Evolutionary conservation across 2,329 filamentous ascomycete species (phyloP).

Genomic region (Paecilomyces variotii): DNA sequence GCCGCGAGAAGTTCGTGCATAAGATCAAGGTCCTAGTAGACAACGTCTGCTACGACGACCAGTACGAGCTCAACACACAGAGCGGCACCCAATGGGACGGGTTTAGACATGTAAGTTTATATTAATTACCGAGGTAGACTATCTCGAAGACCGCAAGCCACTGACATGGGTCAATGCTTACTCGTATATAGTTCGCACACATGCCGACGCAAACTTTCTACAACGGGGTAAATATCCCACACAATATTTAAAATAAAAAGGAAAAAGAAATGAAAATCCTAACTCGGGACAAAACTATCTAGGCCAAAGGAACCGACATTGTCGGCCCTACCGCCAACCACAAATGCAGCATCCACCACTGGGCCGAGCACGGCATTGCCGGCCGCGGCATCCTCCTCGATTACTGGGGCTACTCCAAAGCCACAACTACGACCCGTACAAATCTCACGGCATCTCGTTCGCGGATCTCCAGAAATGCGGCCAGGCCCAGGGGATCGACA

Average conservation of each 20-base stretch:
- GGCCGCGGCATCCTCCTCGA: constrained; percentile 36
- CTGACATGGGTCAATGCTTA: not conserved
- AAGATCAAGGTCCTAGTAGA: constrained; percentile 40
- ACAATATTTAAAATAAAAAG: not conserved
- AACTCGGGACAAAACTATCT: not conserved
- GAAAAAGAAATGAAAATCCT: not conserved
- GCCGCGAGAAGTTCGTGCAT: constrained; percentile 46
- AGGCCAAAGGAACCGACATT: constrained; percentile 29
- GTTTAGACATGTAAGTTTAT: constrained; percentile 35
- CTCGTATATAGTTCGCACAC: constrained; percentile 26
- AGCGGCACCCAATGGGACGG: constrained; percentile 45
- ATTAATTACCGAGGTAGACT: not conserved
- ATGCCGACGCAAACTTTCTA: constrained; percentile 31
- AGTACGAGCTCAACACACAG: constrained; percentile 42
- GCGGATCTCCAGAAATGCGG: constrained; percentile 53
- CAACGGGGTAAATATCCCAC: constrained; percentile 24
- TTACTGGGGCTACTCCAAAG: constrained; percentile 40
- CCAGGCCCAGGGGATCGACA: constrained; percentile 52
- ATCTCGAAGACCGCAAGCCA: constrained; percentile 1
- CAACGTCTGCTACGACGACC: constrained; percentile 36
- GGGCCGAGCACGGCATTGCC: constrained; percentile 36
- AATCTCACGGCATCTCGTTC: constrained; percentile 46
- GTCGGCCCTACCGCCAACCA: constrained; percentile 24
- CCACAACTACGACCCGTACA: constrained; percentile 44
- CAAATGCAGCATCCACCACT: constrained; percentile 37